Evolutionary conservation across 441 rosid genomes (phyloP), one percentile per base, ranked within the genome.

Genomic region (Populus hybrid): DNA sequence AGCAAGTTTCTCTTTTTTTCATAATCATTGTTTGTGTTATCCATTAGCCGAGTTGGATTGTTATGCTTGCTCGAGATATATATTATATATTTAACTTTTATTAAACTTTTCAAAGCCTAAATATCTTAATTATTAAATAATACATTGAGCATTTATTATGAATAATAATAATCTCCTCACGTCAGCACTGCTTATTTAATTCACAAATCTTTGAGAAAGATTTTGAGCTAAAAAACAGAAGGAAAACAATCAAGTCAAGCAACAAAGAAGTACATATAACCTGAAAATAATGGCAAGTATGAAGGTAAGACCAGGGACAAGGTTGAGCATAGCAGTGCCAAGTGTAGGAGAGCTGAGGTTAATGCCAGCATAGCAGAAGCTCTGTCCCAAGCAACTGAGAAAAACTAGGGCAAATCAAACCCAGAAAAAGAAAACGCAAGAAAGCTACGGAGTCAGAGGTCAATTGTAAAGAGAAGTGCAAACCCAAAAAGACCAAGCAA

Each of bases 221-320:
- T 36, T 36, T 36, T 36, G 9, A 36, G 38, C 38, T 7, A 7
- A 6, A 6, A 36, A 36, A 36, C 40, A 36, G 46, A 40, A 40
- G 46, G 12, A 40, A 40, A 40, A 40, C 46, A 40, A 40, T 10
- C 12, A 2, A 40, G 4, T 40, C 12, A 40, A 2, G 3, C 46
- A 26, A 12, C 12, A 6, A 40, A 21, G 76, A 67, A 78, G 69
- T 63, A 16, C 32, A 9, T 21, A 40, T 64, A 28, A 86, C 91
- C 89, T 78, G 78, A 76, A 88, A 36, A 88, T 36, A 16, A 85
- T 64, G 59, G 91, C 88, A 28, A 86, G 85, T 30, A 85, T 40
- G 85, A 88, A 88, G 35, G 89, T 88, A 65, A 84, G 81, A 71
- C 85, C 87, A 8, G 88, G 91, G 69, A 69, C 38, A 65, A 88